phyloP scores from a whole-genome alignment of 345 rosid genomes.

The Diplotaxis tenuifolia region DNA sequence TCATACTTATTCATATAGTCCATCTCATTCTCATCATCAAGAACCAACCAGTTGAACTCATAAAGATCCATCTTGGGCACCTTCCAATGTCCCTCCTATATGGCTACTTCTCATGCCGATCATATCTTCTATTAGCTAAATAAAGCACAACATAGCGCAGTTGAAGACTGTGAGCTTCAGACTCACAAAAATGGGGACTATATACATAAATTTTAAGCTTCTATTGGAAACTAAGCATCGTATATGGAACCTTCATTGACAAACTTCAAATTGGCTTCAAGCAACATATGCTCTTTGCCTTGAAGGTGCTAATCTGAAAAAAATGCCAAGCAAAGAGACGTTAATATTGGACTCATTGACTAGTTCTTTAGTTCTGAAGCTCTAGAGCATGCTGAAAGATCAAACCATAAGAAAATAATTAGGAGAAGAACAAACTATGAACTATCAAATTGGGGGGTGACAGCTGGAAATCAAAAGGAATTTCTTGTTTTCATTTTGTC shows the following conservation, averaged over 20 bases:
- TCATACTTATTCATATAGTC: slow-evolving; percentile 11
- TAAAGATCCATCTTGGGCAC: slow-evolving; percentile 5
- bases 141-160: background rate
- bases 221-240: background rate
- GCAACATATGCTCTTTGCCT: too few relatives aligned
- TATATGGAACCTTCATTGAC: slow-evolving; percentile 71
- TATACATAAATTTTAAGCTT: background rate
- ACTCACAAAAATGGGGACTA: background rate
- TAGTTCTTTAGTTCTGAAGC: too few relatives aligned
- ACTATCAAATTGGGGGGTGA: too few relatives aligned
- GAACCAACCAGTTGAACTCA: background rate
- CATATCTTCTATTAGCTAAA: slow-evolving; percentile 87
- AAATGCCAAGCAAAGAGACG: background rate
- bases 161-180: background rate
- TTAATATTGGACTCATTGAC: slow-evolving; percentile 1
- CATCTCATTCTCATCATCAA: slow-evolving; percentile 4
- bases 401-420: background rate
- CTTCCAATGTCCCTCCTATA: slow-evolving; percentile 71
- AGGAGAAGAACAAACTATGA: too few relatives aligned
- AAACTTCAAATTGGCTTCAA: slow-evolving; percentile 87
- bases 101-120: slow-evolving; percentile 53
- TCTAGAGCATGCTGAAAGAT: slow-evolving; percentile 78
- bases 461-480: too few relatives aligned
- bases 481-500: too few relatives aligned
- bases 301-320: slow-evolving; percentile 40